These are phyloP conservation scores for Lentithecium fluviatile DNA, from an alignment of 495 filamentous ascomycete species.

Conservation along the genomic window DNA sequence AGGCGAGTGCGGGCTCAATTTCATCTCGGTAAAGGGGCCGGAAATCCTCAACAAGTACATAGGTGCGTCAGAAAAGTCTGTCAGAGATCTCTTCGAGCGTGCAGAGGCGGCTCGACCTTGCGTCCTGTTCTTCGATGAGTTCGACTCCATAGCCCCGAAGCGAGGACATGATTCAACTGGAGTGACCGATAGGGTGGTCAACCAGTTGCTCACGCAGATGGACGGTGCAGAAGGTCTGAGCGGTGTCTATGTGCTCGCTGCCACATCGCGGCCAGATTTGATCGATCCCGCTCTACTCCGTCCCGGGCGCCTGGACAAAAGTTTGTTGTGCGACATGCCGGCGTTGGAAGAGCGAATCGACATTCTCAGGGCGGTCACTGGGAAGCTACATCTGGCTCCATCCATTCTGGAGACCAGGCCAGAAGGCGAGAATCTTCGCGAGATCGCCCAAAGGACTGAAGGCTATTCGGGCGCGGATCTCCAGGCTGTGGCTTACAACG, in stretches of 20 bases:
- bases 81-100: constrained; percentile 90
- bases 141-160: constrained; percentile 95
- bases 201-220: constrained; percentile 97
- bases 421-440: constrained; percentile 52
- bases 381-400: constrained; percentile 68
- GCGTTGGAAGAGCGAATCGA: constrained; percentile 74
- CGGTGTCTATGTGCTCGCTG: constrained; percentile 93
- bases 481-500: constrained; percentile 92
- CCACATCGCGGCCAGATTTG: constrained; percentile 84
- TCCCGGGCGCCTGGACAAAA: constrained; percentile 89
- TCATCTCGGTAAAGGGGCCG: constrained; percentile 96
- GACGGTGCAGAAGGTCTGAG: constrained; percentile 93
- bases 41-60: constrained; percentile 99
- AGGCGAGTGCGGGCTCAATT: constrained; percentile 93
- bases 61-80: constrained; percentile 89
- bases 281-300: constrained; percentile 91
- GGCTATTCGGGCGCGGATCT: constrained; percentile 96
- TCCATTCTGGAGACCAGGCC: constrained; percentile 53
- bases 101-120: constrained; percentile 87
- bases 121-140: constrained; percentile 96
- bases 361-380: constrained; percentile 77
- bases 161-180: constrained; percentile 94
- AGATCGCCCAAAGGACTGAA: constrained; percentile 74
- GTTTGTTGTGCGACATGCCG: constrained; percentile 84
- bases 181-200: constrained; percentile 97